These are phyloP conservation scores for Xylaria grammica DNA, from an alignment of 495 filamentous ascomycete genomes.

Conservation along the genomic window DNA sequence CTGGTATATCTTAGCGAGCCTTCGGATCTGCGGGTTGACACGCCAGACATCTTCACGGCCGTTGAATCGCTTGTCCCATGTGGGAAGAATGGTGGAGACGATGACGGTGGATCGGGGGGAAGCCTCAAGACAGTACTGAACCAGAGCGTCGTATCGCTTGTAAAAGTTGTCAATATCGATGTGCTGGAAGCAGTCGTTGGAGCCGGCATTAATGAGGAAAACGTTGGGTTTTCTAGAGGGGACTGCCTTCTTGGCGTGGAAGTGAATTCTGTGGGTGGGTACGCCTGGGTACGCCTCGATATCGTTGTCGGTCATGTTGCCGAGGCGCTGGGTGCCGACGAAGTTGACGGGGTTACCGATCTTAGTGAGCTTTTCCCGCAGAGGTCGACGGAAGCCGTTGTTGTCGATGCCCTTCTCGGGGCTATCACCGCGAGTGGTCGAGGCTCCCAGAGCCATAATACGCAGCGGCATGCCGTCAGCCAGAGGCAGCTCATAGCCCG, in stretches of 20 bases:
- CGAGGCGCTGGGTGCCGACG: conserved; percentile 41
- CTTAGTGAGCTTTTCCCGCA: conserved; percentile 32
- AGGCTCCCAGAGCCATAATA: conserved; percentile 43
- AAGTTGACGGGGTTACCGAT: conserved; percentile 40
- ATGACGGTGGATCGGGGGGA: conserved; percentile 42
- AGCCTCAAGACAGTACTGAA: conserved; percentile 36
- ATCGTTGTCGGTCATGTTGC: conserved; percentile 45
- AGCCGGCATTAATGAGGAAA: conserved; percentile 44
- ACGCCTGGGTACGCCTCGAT: conserved; percentile 45
- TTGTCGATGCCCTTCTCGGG: conserved; percentile 38
- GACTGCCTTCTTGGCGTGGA: conserved; percentile 37
- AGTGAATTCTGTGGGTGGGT: conserved; percentile 37
- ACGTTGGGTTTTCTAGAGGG: conserved; percentile 38
- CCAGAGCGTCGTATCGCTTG: conserved; percentile 39
- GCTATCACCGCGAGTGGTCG: conserved; percentile 41
- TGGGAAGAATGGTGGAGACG: conserved; percentile 41
- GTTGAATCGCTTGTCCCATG: conserved; percentile 39
- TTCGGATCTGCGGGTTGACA: conserved; percentile 41
- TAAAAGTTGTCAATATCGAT: conserved; percentile 41
- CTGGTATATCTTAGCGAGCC: conserved; percentile 40
- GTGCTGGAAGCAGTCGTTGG: conserved; percentile 45
- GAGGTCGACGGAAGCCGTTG: conserved; percentile 41
- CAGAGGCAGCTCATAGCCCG: conserved; percentile 38
- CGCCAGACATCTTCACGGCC: conserved; percentile 37
- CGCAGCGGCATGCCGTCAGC: conserved; percentile 39